Evolutionary conservation across 2,329 filamentous ascomycete genomes (phyloP), one percentile per base, ranked within the genome.

Genomic region (Beauveria sp.): DNA sequence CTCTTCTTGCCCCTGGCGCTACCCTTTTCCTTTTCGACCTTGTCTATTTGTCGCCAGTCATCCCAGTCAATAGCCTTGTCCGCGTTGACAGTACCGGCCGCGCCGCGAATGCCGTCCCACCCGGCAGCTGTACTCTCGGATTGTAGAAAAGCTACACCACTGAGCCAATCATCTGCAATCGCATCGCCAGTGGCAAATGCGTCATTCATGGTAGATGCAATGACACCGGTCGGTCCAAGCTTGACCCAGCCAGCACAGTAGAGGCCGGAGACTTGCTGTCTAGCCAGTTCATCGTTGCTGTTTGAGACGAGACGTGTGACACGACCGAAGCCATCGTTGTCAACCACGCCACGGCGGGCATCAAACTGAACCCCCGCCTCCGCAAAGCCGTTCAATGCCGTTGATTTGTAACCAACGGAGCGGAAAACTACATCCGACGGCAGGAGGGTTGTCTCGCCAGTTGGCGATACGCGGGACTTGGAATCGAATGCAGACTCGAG

Each of bases 241-340:
- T 97, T 97, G 10, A 97, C 92, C 94, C 94, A 99, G 0, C 94
- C 94, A 18, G 93, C 90, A 66, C 92, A 96, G 75, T 99, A 99
- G 30, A 96, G 74, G 0, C 93, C 91, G 0, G 87, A 84, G 70
- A 65, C 77, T 68, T 63, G 80, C 74, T 65, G 77, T 67, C 57
- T 79, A 68, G 62, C 72, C 65, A 66, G 72, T 64, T 70, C 63
- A 65, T 70, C 67, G 20, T 63, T 44, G 56, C 68, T 47, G 63
- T 68, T 63, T 61, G 69, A 67, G 14, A 65, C 73, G 67, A 66
- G 77, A 68, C 68, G 77, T 60, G 72, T 72, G 22, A 96, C 84
- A 55, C 94, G 85, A 0, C 94, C 94, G 37, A 84, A 76, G 1
- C 87, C 84, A 70, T 97, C 92, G 68, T 97, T 96, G 43, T 84